Evolutionary conservation across 2,329 filamentous ascomycete species (phyloP).

Genomic region (Epichloe scottii): DNA sequence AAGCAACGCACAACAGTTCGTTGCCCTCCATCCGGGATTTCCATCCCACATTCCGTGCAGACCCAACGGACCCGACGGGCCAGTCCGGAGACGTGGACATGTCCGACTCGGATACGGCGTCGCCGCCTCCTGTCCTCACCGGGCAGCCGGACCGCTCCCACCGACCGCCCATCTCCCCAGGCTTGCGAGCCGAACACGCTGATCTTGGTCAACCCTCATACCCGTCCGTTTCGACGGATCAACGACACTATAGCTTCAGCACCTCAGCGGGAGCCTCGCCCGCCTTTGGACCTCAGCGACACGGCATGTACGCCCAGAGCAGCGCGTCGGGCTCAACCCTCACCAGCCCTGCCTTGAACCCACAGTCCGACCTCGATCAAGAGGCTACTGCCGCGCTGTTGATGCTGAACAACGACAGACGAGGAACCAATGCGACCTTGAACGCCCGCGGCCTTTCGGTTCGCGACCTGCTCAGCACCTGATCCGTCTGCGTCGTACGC

Average conservation of each 20-base stretch:
- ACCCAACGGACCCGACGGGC: conserved; percentile 9
- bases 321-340: conserved; percentile 36
- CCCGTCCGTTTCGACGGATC: conserved; percentile 39
- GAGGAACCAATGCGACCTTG: conserved; percentile 26
- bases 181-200: conserved; percentile 32
- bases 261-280: conserved; percentile 41
- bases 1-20: conserved; percentile 17
- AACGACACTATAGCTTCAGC: conserved; percentile 37
- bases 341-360: conserved; percentile 44
- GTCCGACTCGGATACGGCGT: conserved; percentile 38
- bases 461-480: conserved; percentile 40
- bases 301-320: conserved; percentile 25
- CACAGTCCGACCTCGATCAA: conserved; percentile 50
- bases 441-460: conserved; percentile 39
- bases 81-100: conserved; percentile 45
- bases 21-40: conserved; percentile 27
- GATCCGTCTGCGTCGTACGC: conserved; percentile 12
- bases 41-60: conserved; percentile 28
- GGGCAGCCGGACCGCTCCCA: conserved; percentile 21
- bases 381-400: conserved; percentile 77
- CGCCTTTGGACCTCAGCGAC: conserved; percentile 39
- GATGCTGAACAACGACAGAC: conserved; percentile 74
- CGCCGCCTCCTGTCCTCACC: conserved; percentile 32
- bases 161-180: conserved; percentile 41
- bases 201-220: conserved; percentile 37